A percentile compares a stretch with the other conserved stretches of the same genome.
Evolutionary conservation across 768 basidiomycete genomes (phyloP).

Genomic region (Leccinum aurantiacum): DNA sequence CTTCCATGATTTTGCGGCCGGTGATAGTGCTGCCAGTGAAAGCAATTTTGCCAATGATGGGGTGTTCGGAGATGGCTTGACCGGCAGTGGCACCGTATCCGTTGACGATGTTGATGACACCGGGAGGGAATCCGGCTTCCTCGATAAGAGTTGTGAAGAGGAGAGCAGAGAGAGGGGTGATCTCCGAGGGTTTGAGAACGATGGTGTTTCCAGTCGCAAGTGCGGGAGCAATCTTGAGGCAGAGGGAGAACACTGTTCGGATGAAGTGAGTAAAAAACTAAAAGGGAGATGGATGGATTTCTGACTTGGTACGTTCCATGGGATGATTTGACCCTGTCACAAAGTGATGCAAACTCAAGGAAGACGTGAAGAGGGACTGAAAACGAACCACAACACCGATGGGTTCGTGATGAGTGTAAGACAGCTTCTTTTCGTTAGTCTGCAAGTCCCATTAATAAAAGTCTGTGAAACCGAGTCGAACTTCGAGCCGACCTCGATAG

Average conservation of each 20-base stretch:
- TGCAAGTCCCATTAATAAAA: neutral
- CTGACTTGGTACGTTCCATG: slow-evolving; percentile 13
- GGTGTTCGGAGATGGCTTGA: slow-evolving; percentile 14
- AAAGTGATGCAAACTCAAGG: neutral
- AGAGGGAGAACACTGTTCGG: slow-evolving; percentile 8
- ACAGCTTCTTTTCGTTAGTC: slow-evolving; percentile 5
- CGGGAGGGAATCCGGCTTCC: slow-evolving; percentile 11
- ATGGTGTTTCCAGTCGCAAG: slow-evolving; percentile 12
- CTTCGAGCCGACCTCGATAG: neutral
- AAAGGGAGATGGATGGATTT: neutral
- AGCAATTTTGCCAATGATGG: slow-evolving; percentile 6
- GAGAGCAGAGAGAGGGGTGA: slow-evolving; percentile 11
- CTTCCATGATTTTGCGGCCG: slow-evolving; percentile 15
- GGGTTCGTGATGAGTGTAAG: slow-evolving; percentile 14
- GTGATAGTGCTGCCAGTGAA: slow-evolving; percentile 15
- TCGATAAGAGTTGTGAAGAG: slow-evolving; percentile 6
- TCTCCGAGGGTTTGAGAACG: slow-evolving; percentile 14
- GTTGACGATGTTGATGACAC: slow-evolving; percentile 10
- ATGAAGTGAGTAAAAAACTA: neutral
- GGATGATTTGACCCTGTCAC: slow-evolving; percentile 13
- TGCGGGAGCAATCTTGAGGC: slow-evolving; percentile 10
- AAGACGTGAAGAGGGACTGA: neutral
- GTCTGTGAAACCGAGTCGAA: neutral
- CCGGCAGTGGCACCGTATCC: slow-evolving; percentile 10
- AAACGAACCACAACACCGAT: slow-evolving; percentile 14